Base-by-base conservation (phyloP, 2,329 filamentous ascomycete species). In the Curvularia hawaiiensis region DNA sequence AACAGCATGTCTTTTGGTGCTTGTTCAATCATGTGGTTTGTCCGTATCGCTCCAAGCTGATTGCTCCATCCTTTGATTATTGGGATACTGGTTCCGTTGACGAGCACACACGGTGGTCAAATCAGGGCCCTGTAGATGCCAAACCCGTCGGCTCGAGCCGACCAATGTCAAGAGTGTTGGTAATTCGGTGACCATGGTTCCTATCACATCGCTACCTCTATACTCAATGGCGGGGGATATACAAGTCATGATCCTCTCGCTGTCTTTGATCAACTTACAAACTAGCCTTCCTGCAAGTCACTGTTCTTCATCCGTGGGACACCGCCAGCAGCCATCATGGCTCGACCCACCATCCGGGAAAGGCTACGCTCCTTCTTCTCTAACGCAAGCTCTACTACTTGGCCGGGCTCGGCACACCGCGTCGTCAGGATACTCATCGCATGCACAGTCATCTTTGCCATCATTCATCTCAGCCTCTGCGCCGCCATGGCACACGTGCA, bases 241-340 rank as follows among this genome's bases (percentile, higher is more conserved):
- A 30, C 28, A 24, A 16, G 30, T 28, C 18, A 26, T 2, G 22
- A 24, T 41, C 16, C 35, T 11, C 12, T 44, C 22, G 12, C 35
- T n/a, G 6, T 50, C 38, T 16, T 30, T 20, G 7, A 2, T 54
- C 46, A 44, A 38, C 16, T 10, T 10, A 31, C 14, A 3, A 18
- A 22, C 35, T 31, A 6, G 20, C 16, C 18, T 2, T 11, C 33
- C 14, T 35, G 33, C 33, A 35, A n/a, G 33, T 16, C 3, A 38
- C 9, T 16, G 5, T 5, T 31, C 9, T 6, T 28, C 30, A 18
- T 12, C 24, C 12, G 0, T 46, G 41, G 10, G 28, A 31, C 16
- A 40, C 28, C 31, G 30, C 12, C 33, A 47, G 14, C 50, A 40
- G n/a, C 4, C 40, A 52, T 2, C 8, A 66, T 63, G 46, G 43